Evolutionary conservation across 257 asterid genomes (phyloP), one percentile per base, ranked within the genome.

Genomic region (Hygrophila difformis): DNA sequence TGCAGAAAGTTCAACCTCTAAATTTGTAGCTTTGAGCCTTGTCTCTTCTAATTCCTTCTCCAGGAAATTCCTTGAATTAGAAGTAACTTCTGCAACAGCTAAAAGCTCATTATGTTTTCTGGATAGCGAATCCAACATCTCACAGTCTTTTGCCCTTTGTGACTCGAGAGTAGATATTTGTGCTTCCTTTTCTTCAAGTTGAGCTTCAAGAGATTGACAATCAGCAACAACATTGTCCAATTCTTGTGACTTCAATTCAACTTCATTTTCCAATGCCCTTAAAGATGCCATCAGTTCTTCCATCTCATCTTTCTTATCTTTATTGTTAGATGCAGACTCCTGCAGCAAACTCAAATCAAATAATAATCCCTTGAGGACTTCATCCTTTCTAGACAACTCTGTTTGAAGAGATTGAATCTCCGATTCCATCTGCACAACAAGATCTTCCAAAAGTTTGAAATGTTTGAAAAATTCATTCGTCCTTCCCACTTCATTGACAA

Each of bases 301-400:
- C 55, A 61, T 70, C 57, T 79, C 87, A 55, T 73, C 85, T 39
- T 85, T 79, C 48, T 75, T 71, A 57, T 89, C 98, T 68, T 75
- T 76, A 56, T 65, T 68, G 48, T 61, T 80, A 8, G 96, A 91
- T 20, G 94, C 73, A 39, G 94, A 79, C 75, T 91, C 96, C 67
- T 91, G 98, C 42, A 91, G 79, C 86, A 80, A 61, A 56, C 82
- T 75, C 67, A 91, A 64, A 68, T 91, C 98, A 70, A 91, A 91
- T 22, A 74, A 63, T 39, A 82, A 49, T 33, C 98, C 98, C 31
- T 76, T 76, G 60, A 85, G 74, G 58, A 91, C 62, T 44, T 80
- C 88, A 68, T 86, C 98, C 67, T 86, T 91, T 75, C 98, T 76
- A 8, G 49, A 63, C 62, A 80, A 52, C 69, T 91, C 93, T 56